Base-by-base conservation (phyloP, 1,284 basidiomycete species). In the Ceratobasidium sp. region DNA sequence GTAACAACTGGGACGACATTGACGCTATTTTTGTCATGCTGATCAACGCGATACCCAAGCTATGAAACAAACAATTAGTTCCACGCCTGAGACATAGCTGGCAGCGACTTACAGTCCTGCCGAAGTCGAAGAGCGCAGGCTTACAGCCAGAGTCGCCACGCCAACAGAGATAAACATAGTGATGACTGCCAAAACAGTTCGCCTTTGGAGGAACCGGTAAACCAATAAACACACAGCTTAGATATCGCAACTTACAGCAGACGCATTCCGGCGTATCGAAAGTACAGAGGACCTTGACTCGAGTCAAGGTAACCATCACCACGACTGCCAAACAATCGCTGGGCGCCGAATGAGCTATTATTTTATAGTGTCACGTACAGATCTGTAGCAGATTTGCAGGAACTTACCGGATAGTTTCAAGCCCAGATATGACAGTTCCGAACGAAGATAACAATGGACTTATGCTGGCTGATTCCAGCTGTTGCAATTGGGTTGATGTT, bases 401-500 rank as follows among this genome's bases (percentile, higher is more conserved):
- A 33, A 33, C 50, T 28, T 33, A 68, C 66, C 66, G 50, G 15
- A 68, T 56, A 9, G 66, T 68, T 54, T 68, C 66, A 20, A 68
- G 66, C 20, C 66, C 66, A 42, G 48, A 40, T 54, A 68, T 68
- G 6, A 68, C 56, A 7, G 66, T 68, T 40, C 52, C 66, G 42
- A 68, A 68, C 17, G 66, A 68, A 40, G 66, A 54, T 23, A 54
- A 40, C 20, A 68, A n/a, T 40, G 66, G 66, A 23, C 48, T 68
- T 40, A 54, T 68, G 15, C 66, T 68, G 15, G 66, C 66, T 4
- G 66, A 68, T 56, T 68, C 66, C 1, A 68, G 66, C 20, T 68
- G 66, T 44, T 68, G 66, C 17, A 68, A 23, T 42, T 68, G 66
- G 4, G 66, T 68, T 15, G 66, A 68, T 3, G 66, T 68, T 10